Evolutionary conservation across 805 yeast genomes (phyloP), one percentile per base, ranked within the genome.

Genomic region (Ascoidea asiatica): DNA sequence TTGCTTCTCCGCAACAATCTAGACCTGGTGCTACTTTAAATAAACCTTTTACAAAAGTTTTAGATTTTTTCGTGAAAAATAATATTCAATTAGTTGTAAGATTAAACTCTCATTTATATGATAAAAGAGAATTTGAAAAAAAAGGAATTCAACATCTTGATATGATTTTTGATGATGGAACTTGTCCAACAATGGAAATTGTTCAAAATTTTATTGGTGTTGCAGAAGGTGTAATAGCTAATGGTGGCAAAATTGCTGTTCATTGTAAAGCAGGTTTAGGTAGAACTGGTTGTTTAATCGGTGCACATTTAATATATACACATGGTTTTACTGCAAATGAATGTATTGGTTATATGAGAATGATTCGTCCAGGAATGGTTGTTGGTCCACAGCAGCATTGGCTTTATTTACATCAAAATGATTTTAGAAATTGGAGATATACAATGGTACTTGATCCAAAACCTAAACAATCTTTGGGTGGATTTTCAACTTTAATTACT

Each of bases 381-480:
- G 98, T 92, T 23, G 98, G 98, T 0, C 98, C 98, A 2, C 98
- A 92, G 62, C 98, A 92, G 60, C 98, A 92, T 65, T 92, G 98
- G 98, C 70, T 92, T 47, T 92, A 92, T 58, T 72, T 92, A 50
- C 96, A 92, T 60, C 98, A 92, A 62, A 81, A 87, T 61, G 96
- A 89, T 53, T 92, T 92, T 62, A 73, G 97, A 56, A 96, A 88
- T 56, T 92, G 98, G 97, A 75, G 87, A 60, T 85, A 80, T 54
- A 87, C 96, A 8, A 88, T 84, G 95, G 79, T 79, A 18, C 58
- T 88, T 33, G 87, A 87, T 48, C 72, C 73, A 46, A 60, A 73
- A 23, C 79, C 94, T 1, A 79, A 81, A 47, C 75, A 67, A 19
- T 66, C 72, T 38, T 77, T 84, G 46, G 86, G 84, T 15, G 88